Evolutionary conservation across 1,284 basidiomycete genomes (phyloP), one percentile per base, ranked within the genome.

Genomic region (Volvariella volvacea): DNA sequence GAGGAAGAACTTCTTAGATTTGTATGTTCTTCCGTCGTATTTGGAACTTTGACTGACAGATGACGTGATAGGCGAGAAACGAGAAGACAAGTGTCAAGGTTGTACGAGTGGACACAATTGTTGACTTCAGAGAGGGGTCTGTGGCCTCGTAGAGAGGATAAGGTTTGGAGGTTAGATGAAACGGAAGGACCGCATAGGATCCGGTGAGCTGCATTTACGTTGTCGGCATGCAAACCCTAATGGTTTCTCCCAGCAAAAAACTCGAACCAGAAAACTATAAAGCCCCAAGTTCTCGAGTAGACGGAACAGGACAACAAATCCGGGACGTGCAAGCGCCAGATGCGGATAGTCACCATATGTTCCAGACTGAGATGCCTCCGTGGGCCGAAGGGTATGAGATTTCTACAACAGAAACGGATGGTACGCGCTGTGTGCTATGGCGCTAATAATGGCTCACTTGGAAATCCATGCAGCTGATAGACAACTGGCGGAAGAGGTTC

Each of bases 131-230:
- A 93, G 57, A 76, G 88, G 16, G 89, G 89, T 0, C 57, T 93
- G 10, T 93, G 91, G 91, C 78, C 81, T 3, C 71, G 76, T 40
- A 60, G 72, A n/a, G 64, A 65, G 19, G 60, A 61, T 8, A 71
- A 71, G 3, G 59, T 72, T 8, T 94, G 90, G 88, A 69, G 82
- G 40, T 62, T 92, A 28, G 91, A 93, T 50, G 90, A 92, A 52
- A 92, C 89, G 4, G 91, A 94, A 57, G 91, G 91, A 0, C 91
- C 91, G 2, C 76, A 88, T 55, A 77, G 91, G 42, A 83, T 88
- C 48, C 73, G 89, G 88, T 88, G 50, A 28, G 66, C 53, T 41
- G 2, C 3, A 22, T 39, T 51, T 14, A 21, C 28, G 22, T 34
- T 50, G 30, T 10, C 8, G 2, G n/a, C 31, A 20, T 39, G n/a